Base-by-base conservation (phyloP, 768 basidiomycete genomes). In the Tricholoma bakamatsutake region DNA sequence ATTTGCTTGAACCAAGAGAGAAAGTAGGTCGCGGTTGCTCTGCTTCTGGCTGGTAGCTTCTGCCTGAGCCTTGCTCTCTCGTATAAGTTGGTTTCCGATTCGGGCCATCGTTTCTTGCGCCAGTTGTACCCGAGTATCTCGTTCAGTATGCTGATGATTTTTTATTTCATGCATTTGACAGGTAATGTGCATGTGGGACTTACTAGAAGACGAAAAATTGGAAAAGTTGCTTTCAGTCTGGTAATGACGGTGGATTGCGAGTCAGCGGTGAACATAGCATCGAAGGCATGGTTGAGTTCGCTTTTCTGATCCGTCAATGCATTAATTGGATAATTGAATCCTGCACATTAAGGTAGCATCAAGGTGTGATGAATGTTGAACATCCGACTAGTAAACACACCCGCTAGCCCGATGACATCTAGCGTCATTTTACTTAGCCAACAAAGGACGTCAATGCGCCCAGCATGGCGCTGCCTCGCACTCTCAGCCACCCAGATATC, bases 341-440 rank as follows among this genome's bases (percentile, higher is more conserved):
- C 68, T 70, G 3, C 8, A 24, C 35, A 13, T 12, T 80, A 70
- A 12, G 77, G n/a, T 27, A 37, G 33, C 21, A 0, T 2, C 27
- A 9, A 18, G 7, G 9, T 50, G 5, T 24, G 21, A 24, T 24
- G 3, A 24, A 24, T 24, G 21, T 24, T 24, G 39, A 74, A 64
- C 62, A 79, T 33, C 11, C 18, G 8, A 30, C n/a, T 18, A 78
- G 15, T 66, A 63, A 76, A 80, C 61, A 68, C 73, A 61, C 86
- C 83, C 71, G 74, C 85, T 35, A 87, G 72, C 8, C 88, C 88
- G 50, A 93, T 90, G 53, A 88, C 80, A 59, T 92, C 90, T 8
- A 92, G 73, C 3, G 88, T 90, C 49, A 80, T 79, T 54, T 80
- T 80, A 40, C 80, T 82, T 2, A 91, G 71, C 81, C 84, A 89